Conservation (phyloP, 805 yeast species). For the Tetrapisispora namnaoensis region DNA sequence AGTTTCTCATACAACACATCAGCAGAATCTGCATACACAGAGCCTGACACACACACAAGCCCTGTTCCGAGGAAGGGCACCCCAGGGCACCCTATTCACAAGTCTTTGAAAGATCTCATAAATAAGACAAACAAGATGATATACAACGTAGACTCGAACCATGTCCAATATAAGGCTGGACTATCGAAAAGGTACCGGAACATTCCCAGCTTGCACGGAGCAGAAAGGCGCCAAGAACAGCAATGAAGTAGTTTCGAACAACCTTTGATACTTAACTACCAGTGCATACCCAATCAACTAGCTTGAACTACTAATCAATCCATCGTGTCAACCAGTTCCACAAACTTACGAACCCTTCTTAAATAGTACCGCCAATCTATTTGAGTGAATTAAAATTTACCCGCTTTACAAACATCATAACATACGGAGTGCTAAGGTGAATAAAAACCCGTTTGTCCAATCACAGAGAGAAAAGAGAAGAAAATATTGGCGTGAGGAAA, state of each 20-base stretch:
- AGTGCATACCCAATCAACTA: too few species aligned
- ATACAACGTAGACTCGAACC: conserved; percentile 20
- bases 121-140: conserved; percentile 16
- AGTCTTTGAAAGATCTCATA: conserved; percentile 21
- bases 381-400: background rate
- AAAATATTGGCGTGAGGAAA: too few species aligned
- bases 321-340: too few species aligned
- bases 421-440: too few species aligned
- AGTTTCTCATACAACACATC: background rate
- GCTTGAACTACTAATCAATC: too few species aligned
- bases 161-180: conserved; percentile 19
- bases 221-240: background rate
- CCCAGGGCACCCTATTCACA: conserved; percentile 7
- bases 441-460: background rate
- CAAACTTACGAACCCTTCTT: too few species aligned
- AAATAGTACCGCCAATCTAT: too few species aligned
- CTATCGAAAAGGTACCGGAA: conserved; percentile 12
- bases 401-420: background rate
- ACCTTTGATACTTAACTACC: too few species aligned
- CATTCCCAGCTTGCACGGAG: conserved; percentile 12
- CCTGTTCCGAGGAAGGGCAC: background rate
- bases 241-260: background rate
- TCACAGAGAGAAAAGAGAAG: background rate
- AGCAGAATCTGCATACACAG: background rate
- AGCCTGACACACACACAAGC: background rate